Percentiles rank a stretch among this genome's conserved stretches.
These are phyloP conservation scores for Cordyceps tenuipes DNA, from an alignment of 2,329 filamentous ascomycete genomes.

Conservation along the genomic window DNA sequence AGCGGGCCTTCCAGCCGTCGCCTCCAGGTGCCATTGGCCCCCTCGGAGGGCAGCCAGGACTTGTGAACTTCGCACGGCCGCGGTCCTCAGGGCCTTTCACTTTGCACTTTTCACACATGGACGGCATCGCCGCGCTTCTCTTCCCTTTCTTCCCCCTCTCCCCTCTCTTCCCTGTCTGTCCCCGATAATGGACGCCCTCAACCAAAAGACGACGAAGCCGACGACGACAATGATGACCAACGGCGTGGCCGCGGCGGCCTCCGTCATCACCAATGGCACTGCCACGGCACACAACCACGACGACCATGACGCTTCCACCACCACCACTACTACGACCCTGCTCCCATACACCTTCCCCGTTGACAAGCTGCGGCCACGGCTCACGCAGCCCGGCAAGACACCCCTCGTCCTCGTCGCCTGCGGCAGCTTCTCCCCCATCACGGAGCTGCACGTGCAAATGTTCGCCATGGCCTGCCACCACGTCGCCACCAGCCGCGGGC, in stretches of 20 bases:
- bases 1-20: not conserved
- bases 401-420: conserved; percentile 61
- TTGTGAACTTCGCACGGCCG: not conserved
- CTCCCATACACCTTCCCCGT: conserved; percentile 48
- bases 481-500: conserved; percentile 8
- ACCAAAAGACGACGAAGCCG: not conserved
- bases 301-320: not conserved
- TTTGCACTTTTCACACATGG: not conserved
- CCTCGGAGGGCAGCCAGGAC: not conserved
- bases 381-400: conserved; percentile 45
- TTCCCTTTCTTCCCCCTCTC: not conserved
- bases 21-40: not conserved
- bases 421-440: conserved; percentile 64
- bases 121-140: conserved; percentile 5
- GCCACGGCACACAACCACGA: not conserved
- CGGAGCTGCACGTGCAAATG: conserved; percentile 70
- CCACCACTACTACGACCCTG: not conserved
- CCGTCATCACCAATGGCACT: not conserved
- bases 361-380: conserved; percentile 47
- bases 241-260: not conserved
- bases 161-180: not conserved
- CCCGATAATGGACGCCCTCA: not conserved
- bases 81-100: not conserved
- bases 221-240: not conserved
- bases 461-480: conserved; percentile 75